These are phyloP conservation scores for Juncus effusus DNA, from an alignment of 176 grass and related monocot species.

Conservation along the genomic window DNA sequence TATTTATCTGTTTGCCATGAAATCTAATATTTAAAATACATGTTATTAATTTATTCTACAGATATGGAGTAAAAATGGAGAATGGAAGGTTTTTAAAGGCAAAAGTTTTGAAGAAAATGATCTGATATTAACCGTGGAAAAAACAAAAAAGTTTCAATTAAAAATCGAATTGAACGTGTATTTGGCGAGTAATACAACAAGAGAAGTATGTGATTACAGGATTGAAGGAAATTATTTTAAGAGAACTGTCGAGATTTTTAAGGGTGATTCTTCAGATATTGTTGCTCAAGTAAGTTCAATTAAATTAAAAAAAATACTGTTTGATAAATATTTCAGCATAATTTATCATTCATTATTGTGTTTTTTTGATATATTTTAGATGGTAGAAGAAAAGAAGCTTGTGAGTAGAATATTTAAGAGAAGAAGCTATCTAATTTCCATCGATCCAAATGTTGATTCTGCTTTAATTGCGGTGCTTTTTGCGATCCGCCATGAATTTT, in stretches of 20 bases:
- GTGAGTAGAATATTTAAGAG: neutral
- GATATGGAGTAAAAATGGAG: neutral
- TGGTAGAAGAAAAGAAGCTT: neutral
- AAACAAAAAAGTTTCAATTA: neutral
- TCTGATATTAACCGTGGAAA: slow-evolving; percentile 17
- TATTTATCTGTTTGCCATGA: neutral
- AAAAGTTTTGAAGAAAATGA: neutral
- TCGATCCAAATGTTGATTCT: slow-evolving; percentile 2
- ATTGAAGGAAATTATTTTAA: slow-evolving; percentile 9
- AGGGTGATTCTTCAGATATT: slow-evolving; percentile 7
- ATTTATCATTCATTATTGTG: neutral
- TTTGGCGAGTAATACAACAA: slow-evolving; percentile 12
- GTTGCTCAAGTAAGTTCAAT: slow-evolving; percentile 24
- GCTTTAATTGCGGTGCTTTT: slow-evolving; percentile 1
- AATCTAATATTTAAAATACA: neutral
- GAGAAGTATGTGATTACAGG: slow-evolving; percentile 22
- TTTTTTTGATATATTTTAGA: neutral
- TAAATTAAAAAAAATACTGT: neutral
- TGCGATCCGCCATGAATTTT: slow-evolving; percentile 7
- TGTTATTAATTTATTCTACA: neutral
- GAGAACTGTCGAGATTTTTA: slow-evolving; percentile 20
- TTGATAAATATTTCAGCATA: neutral
- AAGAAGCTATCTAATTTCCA: slow-evolving; percentile 1
- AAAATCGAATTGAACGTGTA: neutral
- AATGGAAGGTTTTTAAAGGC: neutral